Conservation (phyloP, 2,329 filamentous ascomycete genomes). For the Colletotrichum tropicale region DNA sequence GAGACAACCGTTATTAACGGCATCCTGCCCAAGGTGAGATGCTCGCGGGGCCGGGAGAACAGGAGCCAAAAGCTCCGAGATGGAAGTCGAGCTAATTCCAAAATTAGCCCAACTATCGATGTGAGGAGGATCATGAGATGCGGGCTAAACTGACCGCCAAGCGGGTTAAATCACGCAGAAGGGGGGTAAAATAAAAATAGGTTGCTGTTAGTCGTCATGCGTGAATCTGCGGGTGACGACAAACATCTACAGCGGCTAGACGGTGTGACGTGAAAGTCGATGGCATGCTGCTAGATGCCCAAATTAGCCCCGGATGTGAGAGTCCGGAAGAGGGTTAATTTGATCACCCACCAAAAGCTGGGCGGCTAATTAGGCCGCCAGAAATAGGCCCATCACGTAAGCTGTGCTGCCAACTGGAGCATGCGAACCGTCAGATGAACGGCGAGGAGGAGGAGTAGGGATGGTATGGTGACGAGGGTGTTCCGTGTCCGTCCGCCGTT, state of each 20-base stretch:
- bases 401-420: neutral
- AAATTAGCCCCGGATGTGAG: slow-evolving; percentile 30
- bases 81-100: slow-evolving; percentile 4
- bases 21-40: slow-evolving; percentile 23
- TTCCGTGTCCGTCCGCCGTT: neutral
- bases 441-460: neutral
- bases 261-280: slow-evolving; percentile 1
- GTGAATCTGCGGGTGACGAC: slow-evolving; percentile 17
- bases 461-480: neutral
- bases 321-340: slow-evolving; percentile 16
- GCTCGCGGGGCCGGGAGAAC: neutral
- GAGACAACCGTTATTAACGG: slow-evolving; percentile 2
- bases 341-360: slow-evolving; percentile 8
- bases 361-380: slow-evolving; percentile 20
- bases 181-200: slow-evolving; percentile 42
- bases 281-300: slow-evolving; percentile 2
- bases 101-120: slow-evolving; percentile 11
- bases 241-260: slow-evolving; percentile 19
- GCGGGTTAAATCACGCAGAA: slow-evolving; percentile 16
- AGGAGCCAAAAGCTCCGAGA: neutral
- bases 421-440: slow-evolving; percentile 1
- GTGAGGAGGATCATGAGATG: neutral
- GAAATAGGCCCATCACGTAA: slow-evolving; percentile 7
- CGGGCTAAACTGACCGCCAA: neutral
- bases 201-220: slow-evolving; percentile 10